Base-by-base conservation (phyloP, 192 early-diverging fungal genomes). In the Coemansia sp. region DNA sequence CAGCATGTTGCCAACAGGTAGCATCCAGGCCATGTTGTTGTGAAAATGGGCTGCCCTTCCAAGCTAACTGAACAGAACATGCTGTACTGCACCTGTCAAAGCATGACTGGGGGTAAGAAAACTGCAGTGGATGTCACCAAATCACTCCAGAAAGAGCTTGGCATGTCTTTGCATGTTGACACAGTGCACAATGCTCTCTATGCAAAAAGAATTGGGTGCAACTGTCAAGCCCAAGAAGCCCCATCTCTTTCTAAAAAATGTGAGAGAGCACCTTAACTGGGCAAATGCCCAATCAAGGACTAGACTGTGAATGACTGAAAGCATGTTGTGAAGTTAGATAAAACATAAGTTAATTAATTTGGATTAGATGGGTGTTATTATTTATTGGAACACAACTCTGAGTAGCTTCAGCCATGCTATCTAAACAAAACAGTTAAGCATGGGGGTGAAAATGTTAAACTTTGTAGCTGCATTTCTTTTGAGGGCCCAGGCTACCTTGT, bases 281-380 rank as follows among this genome's bases (percentile, higher is more conserved):
- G 61, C 67, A 4, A 62, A 53, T 21, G 53, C 19, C 12, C 64
- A 82, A n/a, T n/a, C 47, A 40, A 48, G 56, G 3, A 76, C 52
- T 77, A 65, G 84, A 83, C 67, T 0, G 23, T 79, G 19, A 26
- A 60, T 47, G 56, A 58, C 38, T 85, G 69, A 67, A 71, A n/a
- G 37, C 61, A 50, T 26, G 76, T 79, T 61, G 56, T 85, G 16
- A 82, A n/a, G 64, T 79, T 66, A 6, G 79, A 79, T 43, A 63
- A 85, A 47, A 76, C 67, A 3, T 76, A 80, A 56, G 69, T 84
- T 12, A 80, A 80, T 40, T 21, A 56, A 37, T 71, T 72, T 16
- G 63, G 74, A 9, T 71, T 65, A 6, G 76, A 85, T 74, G 70
- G 79, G 44, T 26, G 52, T 43, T 9, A 66, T 9, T 83, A 61